Conservation (phyloP, 192 early-diverging fungal genomes). For the Pilobolus umbonatus region DNA sequence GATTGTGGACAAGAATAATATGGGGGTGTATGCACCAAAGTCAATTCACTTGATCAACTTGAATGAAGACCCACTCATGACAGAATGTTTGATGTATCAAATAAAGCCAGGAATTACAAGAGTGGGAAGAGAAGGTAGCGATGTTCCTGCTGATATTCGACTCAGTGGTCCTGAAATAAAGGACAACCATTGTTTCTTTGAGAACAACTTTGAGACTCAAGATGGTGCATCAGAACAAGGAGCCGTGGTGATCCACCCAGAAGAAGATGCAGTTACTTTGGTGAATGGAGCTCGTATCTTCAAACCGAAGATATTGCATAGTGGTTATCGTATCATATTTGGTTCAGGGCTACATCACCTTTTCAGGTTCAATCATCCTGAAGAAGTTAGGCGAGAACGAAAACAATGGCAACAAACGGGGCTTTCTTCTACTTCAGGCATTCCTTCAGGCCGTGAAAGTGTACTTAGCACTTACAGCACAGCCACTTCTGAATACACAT, state of each 20-base stretch:
- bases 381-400: constrained; percentile 67
- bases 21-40: constrained; percentile 64
- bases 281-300: constrained; percentile 73
- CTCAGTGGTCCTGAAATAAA: constrained; percentile 43
- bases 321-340: constrained; percentile 75
- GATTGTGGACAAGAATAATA: constrained; percentile 46
- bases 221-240: constrained; percentile 27
- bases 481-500: constrained; percentile 33
- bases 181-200: constrained; percentile 60
- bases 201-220: constrained; percentile 37
- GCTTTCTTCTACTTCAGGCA: background rate
- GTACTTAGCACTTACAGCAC: too few species aligned
- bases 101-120: constrained; percentile 58
- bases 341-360: constrained; percentile 65
- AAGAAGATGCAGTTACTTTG: constrained; percentile 51
- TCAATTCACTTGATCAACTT: constrained; percentile 70
- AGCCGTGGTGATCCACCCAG: constrained; percentile 56
- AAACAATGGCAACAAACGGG: constrained; percentile 17
- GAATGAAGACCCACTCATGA: constrained; percentile 74
- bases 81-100: constrained; percentile 75
- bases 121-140: constrained; percentile 45
- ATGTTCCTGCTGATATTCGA: constrained; percentile 39
- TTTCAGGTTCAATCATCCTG: constrained; percentile 81
- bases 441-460: background rate
- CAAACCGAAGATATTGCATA: constrained; percentile 51